Base-by-base conservation (phyloP, 1,139 yeast genomes). In the Magnusiomyces paraingens region DNA sequence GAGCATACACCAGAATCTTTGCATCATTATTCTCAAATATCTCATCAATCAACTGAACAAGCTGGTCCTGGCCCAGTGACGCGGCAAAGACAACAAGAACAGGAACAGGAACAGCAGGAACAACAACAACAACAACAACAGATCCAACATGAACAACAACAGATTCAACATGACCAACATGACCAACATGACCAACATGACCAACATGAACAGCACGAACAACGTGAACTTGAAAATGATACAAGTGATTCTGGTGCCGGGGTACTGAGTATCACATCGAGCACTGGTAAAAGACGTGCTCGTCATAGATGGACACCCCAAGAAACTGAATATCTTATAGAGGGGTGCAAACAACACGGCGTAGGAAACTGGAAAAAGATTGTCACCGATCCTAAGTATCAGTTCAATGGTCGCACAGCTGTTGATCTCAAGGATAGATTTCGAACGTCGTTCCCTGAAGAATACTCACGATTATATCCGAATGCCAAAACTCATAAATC, bases 351-450 rank as follows among this genome's bases (percentile, higher is more conserved):
- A 50, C 64, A 64, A 53, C 73, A 73, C 54, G 77, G 77, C 5
- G 77, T 73, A 4, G 77, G 77, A 45, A 73, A 74, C 65, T 73
- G 77, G 77, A 73, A 73, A 59, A 74, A 73, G 64, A 73, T 73
- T 42, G 63, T 73, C 46, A 67, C 68, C 21, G 77, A 73, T 58
- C 71, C 73, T 12, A 56, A 62, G 15, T 68, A 68, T 58, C 65
- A 64, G 50, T 73, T 73, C 66, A 70, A 73, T 58, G 66, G 69
- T 58, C 69, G 77, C 29, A 73, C 76, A n/a, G 76, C 77, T 2
- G 76, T 73, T 21, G 67, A 71, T 55, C 64, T 71, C 45, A 70
- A 71, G 57, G 73, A 71, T 58, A 65, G 76, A 36, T 73, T 73
- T 63, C 66, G 77, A 53, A 73, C 77, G 2, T 69, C 71, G 36